A percentile compares a stretch with the other conserved stretches of the same genome.
Evolutionary conservation across 2,329 filamentous ascomycete species (phyloP).

Genomic region (Talaromyces sp.): DNA sequence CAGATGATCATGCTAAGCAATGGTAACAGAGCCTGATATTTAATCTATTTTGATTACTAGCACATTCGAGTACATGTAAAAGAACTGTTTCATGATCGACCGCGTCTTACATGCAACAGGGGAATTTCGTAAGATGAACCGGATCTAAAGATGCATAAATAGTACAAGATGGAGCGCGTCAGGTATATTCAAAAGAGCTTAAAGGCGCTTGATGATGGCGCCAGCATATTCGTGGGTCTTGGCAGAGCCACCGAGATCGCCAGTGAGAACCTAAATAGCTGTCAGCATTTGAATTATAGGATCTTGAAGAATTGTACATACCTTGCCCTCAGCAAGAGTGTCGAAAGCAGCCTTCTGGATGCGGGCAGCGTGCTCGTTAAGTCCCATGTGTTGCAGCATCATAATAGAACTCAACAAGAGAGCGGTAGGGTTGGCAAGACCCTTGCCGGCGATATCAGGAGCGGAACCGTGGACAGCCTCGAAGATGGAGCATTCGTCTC

Average conservation of each 20-base stretch:
- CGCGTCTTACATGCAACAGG: slow-evolving; percentile 33
- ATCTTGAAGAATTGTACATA: slow-evolving; percentile 34
- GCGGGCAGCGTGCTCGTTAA: slow-evolving; percentile 76
- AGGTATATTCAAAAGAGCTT: slow-evolving; percentile 30
- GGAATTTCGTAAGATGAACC: slow-evolving; percentile 34
- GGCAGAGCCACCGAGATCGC: slow-evolving; percentile 91
- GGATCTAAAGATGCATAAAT: slow-evolving; percentile 33
- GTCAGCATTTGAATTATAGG: slow-evolving; percentile 20
- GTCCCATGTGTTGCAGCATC: slow-evolving; percentile 99
- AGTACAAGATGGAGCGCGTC: slow-evolving; percentile 31
- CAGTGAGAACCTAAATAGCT: slow-evolving; percentile 67
- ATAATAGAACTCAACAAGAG: slow-evolving; percentile 95
- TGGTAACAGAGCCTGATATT: background rate
- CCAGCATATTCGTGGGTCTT: slow-evolving; percentile 93
- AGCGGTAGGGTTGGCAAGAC: slow-evolving; percentile 93
- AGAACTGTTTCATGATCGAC: slow-evolving; percentile 14
- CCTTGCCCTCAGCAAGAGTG: slow-evolving; percentile 93
- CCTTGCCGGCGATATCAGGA: slow-evolving; percentile 94
- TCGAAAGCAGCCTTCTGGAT: slow-evolving; percentile 96
- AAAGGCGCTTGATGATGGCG: slow-evolving; percentile 75
- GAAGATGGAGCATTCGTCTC: slow-evolving; percentile 99
- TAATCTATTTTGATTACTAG: slow-evolving; percentile 14
- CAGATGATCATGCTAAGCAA: background rate
- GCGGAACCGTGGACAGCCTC: slow-evolving; percentile 98
- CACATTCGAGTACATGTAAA: slow-evolving; percentile 28